phyloP scores from a whole-genome alignment of 148 eudicot species.

The Cornus florida region DNA sequence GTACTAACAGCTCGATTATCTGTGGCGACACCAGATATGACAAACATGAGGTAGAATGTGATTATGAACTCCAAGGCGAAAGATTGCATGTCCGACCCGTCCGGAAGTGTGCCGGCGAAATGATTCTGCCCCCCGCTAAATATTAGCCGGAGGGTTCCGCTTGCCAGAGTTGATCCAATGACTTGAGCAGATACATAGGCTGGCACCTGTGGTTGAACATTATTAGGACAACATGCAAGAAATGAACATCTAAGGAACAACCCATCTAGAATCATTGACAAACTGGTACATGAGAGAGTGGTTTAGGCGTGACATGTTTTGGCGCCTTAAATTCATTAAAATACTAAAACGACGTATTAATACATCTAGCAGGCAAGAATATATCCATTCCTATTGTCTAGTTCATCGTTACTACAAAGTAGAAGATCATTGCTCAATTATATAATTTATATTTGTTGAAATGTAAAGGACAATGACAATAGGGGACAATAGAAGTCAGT shows the following conservation, averaged over 20 bases:
- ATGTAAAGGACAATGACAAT: too few species aligned
- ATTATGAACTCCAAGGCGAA: conserved; percentile 46
- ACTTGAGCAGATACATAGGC: conserved; percentile 43
- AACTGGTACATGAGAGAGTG: not conserved
- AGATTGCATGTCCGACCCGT: conserved; percentile 40
- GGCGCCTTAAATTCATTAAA: not conserved
- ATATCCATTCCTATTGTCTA: too few species aligned
- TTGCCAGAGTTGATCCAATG: conserved; percentile 46
- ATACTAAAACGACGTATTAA: too few species aligned
- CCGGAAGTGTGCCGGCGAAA: conserved; percentile 43
- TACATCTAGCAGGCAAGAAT: too few species aligned
- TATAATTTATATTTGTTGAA: too few species aligned
- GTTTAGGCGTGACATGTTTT: not conserved
- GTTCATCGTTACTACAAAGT: too few species aligned
- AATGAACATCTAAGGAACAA: not conserved
- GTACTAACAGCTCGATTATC: conserved; percentile 52
- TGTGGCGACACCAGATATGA: conserved; percentile 50
- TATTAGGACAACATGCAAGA: not conserved
- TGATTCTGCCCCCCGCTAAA: conserved; percentile 30
- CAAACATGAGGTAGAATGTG: conserved; percentile 64
- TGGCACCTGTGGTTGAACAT: conserved; percentile 31
- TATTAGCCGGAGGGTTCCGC: conserved; percentile 44
- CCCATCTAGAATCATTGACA: not conserved
- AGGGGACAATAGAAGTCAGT: too few species aligned
- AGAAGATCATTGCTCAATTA: too few species aligned